Percentiles rank a stretch among this genome's conserved stretches.
These are phyloP conservation scores for Verticillium albo-atrum DNA, from an alignment of 2,329 filamentous ascomycete genomes.

Conservation along the genomic window DNA sequence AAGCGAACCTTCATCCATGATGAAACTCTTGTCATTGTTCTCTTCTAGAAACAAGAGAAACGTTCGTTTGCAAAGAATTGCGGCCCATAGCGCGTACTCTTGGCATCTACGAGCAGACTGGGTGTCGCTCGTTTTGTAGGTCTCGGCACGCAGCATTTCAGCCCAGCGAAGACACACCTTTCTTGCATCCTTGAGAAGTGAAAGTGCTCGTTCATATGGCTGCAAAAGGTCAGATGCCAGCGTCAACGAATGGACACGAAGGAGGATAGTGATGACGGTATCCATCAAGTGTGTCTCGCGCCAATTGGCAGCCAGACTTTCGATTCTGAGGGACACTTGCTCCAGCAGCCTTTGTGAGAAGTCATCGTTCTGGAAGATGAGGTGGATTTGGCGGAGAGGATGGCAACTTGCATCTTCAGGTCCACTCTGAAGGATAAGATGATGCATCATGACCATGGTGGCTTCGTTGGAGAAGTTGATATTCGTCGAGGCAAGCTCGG, in stretches of 20 bases:
- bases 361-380: constrained; percentile 37
- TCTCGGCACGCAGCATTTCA: constrained; percentile 36
- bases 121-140: constrained; percentile 29
- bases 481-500: constrained; percentile 46
- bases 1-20: constrained; percentile 8
- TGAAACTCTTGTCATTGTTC: background rate
- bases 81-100: constrained; percentile 46
- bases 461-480: constrained; percentile 57
- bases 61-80: constrained; percentile 48
- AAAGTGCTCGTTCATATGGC: constrained; percentile 13
- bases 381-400: constrained; percentile 41
- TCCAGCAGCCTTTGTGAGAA: constrained; percentile 47
- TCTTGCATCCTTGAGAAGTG: constrained; percentile 36
- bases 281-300: constrained; percentile 56
- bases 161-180: constrained; percentile 46
- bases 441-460: constrained; percentile 42
- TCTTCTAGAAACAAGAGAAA: constrained; percentile 17
- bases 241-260: constrained; percentile 30
- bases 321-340: constrained; percentile 38
- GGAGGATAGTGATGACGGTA: constrained; percentile 44
- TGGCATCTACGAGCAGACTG: constrained; percentile 31
- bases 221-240: background rate
- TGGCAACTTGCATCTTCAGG: constrained; percentile 27
- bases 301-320: constrained; percentile 49
- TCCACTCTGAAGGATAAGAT: constrained; percentile 52